Percentiles rank a stretch among this genome's conserved stretches.
Evolutionary conservation across 495 filamentous ascomycete species (phyloP).

Genomic region (Acidomyces sp.): DNA sequence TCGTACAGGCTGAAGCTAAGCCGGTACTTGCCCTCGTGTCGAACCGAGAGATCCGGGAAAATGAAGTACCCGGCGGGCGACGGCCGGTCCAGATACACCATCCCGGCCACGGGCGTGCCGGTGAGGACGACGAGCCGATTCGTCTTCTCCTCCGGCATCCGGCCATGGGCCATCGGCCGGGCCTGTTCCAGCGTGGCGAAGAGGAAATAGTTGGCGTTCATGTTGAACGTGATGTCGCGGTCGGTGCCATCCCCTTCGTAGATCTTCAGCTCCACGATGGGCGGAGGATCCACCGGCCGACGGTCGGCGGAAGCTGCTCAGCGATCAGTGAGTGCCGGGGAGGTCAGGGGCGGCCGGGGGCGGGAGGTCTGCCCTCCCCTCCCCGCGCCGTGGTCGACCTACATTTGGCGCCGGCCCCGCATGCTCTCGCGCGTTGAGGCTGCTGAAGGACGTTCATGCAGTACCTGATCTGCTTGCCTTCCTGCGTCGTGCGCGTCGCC

Average conservation of each 20-base stretch:
- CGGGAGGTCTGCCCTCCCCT: too few species aligned
- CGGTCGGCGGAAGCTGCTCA: constrained; percentile 77
- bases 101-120: constrained; percentile 88
- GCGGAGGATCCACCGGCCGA: constrained; percentile 90
- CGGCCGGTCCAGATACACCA: constrained; percentile 91
- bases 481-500: constrained; percentile 55
- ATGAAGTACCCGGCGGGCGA: constrained; percentile 90
- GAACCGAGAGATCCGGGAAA: constrained; percentile 92
- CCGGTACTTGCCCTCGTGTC: constrained; percentile 84
- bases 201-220: constrained; percentile 96
- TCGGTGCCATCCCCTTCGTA: constrained; percentile 59
- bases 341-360: too few species aligned
- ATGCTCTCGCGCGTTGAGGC: constrained; percentile 88
- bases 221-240: constrained; percentile 75
- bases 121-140: constrained; percentile 76
- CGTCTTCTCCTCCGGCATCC: constrained; percentile 48
- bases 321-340: constrained; percentile 4
- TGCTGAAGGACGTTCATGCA: constrained; percentile 81
- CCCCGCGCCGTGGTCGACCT: constrained; percentile 33
- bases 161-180: constrained; percentile 70
- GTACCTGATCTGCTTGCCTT: constrained; percentile 73
- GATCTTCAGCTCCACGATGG: constrained; percentile 85
- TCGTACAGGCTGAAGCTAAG: constrained; percentile 89
- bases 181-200: constrained; percentile 85
- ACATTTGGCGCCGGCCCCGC: constrained; percentile 92